Evolutionary conservation across 148 eudicot species (phyloP).

Genomic region (Pouteria glomerata): DNA sequence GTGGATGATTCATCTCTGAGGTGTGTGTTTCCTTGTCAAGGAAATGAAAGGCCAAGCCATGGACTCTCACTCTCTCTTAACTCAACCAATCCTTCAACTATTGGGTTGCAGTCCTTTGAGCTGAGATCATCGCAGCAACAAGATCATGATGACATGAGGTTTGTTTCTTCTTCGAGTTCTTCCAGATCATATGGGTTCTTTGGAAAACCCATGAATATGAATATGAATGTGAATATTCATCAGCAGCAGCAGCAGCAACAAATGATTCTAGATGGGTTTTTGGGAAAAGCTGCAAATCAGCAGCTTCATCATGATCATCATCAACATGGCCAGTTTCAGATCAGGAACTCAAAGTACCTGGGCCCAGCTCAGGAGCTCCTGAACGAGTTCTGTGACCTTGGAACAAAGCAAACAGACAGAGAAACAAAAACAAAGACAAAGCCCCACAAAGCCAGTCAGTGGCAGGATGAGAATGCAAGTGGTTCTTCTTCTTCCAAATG

Average conservation of each 20-base stretch:
- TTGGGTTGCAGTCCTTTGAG: constrained; percentile 78
- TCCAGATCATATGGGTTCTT: constrained; percentile 24
- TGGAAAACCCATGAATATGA: constrained; percentile 18
- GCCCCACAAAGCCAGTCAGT: constrained; percentile 17
- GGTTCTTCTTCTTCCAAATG: constrained; percentile 28
- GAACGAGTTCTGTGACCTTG: constrained; percentile 75
- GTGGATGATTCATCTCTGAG: constrained; percentile 47
- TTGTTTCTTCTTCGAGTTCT: constrained; percentile 25
- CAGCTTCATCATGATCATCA: too few relatives aligned
- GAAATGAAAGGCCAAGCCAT: constrained; percentile 88
- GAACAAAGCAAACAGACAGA: constrained; percentile 36
- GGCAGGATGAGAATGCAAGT: constrained; percentile 24
- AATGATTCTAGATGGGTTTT: constrained; percentile 29
- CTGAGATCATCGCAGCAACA: constrained; percentile 55
- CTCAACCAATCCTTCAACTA: constrained; percentile 59
- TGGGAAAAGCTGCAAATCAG: constrained; percentile 27
- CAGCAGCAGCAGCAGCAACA: constrained; percentile 15
- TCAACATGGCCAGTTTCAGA: constrained; percentile 19
- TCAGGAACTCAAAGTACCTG: constrained; percentile 72
- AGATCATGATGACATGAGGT: constrained; percentile 28
- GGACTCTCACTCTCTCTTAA: constrained; percentile 85
- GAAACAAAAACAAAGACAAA: constrained; percentile 26
- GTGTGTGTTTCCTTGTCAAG: constrained; percentile 63
- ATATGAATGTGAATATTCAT: too few relatives aligned
- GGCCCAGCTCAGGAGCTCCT: constrained; percentile 72